phyloP scores from a whole-genome alignment of 1,139 yeast genomes.

The Hyphopichia pseudoburtonii region DNA sequence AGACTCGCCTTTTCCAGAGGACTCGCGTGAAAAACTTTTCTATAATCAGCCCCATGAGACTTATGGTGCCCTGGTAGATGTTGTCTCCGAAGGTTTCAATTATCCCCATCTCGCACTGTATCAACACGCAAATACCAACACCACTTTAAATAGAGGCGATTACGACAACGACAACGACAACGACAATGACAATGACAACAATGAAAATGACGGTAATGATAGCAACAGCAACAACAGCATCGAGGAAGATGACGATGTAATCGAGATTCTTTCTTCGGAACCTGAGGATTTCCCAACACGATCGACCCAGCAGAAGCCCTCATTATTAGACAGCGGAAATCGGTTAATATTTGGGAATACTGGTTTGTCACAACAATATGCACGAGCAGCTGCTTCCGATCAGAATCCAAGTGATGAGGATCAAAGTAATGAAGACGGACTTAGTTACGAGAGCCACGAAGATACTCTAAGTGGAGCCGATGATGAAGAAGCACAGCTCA shows the following conservation, averaged over 20 bases:
- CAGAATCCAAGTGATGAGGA: slow-evolving; percentile 17
- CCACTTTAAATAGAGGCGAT: background rate
- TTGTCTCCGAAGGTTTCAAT: no score
- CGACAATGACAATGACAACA: background rate
- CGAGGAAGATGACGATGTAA: slow-evolving; percentile 2
- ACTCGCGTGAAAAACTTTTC: background rate
- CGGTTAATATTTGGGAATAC: slow-evolving; percentile 10
- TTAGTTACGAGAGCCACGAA: no score
- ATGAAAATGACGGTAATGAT: background rate
- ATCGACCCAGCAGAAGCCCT: background rate
- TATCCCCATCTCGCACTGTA: no score
- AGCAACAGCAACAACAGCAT: background rate
- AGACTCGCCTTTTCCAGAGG: background rate
- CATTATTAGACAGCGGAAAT: slow-evolving; percentile 1
- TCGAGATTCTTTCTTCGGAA: slow-evolving; percentile 4
- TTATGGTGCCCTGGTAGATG: no score
- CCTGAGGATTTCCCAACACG: background rate
- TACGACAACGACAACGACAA: background rate
- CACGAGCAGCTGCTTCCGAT: slow-evolving; percentile 12
- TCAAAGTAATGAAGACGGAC: no score
- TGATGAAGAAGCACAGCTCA: slow-evolving; percentile 10
- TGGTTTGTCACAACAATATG: slow-evolving; percentile 14
- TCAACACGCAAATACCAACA: no score
- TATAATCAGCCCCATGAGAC: no score
- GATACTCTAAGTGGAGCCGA: no score